Conservation (phyloP, 176 grass and related monocot species). For the Cenchrus purpureus region DNA sequence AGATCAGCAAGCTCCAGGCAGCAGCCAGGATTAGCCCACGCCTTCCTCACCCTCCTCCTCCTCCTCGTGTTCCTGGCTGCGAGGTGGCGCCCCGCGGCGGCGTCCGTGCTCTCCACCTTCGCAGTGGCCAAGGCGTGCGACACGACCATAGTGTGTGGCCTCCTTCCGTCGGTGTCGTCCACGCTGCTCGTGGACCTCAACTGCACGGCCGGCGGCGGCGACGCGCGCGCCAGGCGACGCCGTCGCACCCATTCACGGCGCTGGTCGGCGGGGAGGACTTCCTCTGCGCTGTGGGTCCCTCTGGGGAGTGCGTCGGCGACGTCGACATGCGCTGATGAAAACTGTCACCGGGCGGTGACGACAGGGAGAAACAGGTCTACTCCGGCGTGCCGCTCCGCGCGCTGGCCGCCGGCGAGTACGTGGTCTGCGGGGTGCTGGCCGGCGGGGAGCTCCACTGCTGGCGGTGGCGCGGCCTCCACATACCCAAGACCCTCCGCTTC, state of each 20-base stretch:
- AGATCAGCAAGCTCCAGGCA: neutral
- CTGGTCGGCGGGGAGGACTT: no score
- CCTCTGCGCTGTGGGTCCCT: no score
- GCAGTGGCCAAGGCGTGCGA: slow-evolving; percentile 59
- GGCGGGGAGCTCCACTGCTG: slow-evolving; percentile 32
- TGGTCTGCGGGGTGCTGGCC: slow-evolving; percentile 22
- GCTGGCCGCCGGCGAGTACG: slow-evolving; percentile 61
- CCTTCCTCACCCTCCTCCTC: neutral
- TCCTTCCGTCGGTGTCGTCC: slow-evolving; percentile 44
- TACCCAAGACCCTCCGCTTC: no score
- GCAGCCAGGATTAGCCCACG: no score
- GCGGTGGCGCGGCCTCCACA: no score
- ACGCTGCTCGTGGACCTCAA: slow-evolving; percentile 55
- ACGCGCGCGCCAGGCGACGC: slow-evolving; percentile 47
- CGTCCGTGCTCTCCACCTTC: slow-evolving; percentile 59
- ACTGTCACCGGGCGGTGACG: slow-evolving; percentile 19
- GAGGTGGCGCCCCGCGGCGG: neutral
- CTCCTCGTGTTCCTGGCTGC: neutral
- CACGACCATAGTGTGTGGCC: slow-evolving; percentile 69
- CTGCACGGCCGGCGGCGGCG: slow-evolving; percentile 24
- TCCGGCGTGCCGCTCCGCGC: slow-evolving; percentile 56
- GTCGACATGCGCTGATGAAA: slow-evolving; percentile 43
- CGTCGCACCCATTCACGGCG: no score
- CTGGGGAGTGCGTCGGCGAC: neutral
- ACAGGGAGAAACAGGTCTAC: slow-evolving; percentile 63